Evolutionary conservation across 106 monocot species (phyloP).

Genomic region (Narthecium ossifragum): DNA sequence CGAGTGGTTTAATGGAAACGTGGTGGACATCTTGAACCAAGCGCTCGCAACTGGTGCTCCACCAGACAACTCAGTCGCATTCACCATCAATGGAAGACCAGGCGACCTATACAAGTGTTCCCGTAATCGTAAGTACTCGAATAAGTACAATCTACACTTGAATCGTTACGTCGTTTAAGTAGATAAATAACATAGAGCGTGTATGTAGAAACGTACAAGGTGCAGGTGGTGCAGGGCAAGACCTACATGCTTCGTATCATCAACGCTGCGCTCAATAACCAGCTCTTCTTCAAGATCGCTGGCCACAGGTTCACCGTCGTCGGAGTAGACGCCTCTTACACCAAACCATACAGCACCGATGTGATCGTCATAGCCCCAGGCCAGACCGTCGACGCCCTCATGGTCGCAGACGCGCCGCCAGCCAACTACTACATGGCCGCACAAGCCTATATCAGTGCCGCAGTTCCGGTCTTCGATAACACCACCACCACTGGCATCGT

Average conservation of each 20-base stretch:
- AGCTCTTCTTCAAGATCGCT: slow-evolving; percentile 20
- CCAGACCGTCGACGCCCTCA: slow-evolving; percentile 19
- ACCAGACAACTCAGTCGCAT: slow-evolving; percentile 2
- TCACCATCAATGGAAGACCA: slow-evolving; percentile 5
- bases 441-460: neutral
- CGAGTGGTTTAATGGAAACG: slow-evolving; percentile 28
- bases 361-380: slow-evolving; percentile 14
- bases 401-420: slow-evolving; percentile 1
- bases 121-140: slow-evolving; percentile 2
- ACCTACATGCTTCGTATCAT: slow-evolving; percentile 18
- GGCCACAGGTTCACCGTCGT: slow-evolving; percentile 16
- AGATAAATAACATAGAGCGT: too few species aligned
- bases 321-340: slow-evolving; percentile 14
- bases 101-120: slow-evolving; percentile 28
- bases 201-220: slow-evolving; percentile 1
- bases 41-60: neutral
- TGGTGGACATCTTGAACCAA: neutral
- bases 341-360: slow-evolving; percentile 6
- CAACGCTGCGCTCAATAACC: slow-evolving; percentile 20
- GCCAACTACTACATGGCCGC: slow-evolving; percentile 20
- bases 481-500: slow-evolving; percentile 12
- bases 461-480: slow-evolving; percentile 3
- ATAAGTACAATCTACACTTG: neutral
- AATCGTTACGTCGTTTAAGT: too few species aligned
- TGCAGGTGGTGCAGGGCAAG: slow-evolving; percentile 3